Conservation (phyloP, 2,329 filamentous ascomycete genomes). For the Phialophora chinensis region DNA sequence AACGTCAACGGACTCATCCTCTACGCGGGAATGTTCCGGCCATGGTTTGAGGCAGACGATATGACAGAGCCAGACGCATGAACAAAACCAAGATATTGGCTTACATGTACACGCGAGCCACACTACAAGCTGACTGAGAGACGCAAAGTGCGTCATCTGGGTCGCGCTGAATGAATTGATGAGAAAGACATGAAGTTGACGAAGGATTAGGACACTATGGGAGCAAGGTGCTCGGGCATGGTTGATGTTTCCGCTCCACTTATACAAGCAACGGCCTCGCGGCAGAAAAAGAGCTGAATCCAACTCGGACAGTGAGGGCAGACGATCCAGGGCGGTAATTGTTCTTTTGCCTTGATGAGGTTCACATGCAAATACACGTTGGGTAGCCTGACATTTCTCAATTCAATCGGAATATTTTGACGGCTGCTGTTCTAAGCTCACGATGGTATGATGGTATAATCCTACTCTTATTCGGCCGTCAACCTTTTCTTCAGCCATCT, state of each 20-base stretch:
- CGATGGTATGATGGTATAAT: neutral
- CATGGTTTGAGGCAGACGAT: slow-evolving; percentile 17
- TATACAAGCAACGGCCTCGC: slow-evolving; percentile 5
- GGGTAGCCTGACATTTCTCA: slow-evolving; percentile 4
- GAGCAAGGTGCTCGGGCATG: neutral
- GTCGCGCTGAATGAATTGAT: neutral
- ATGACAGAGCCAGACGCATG: neutral
- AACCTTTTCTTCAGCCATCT: neutral
- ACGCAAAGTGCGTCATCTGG: neutral
- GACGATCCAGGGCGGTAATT: neutral
- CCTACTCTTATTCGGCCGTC: neutral
- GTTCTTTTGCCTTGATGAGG: neutral
- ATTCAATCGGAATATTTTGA: neutral
- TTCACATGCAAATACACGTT: neutral
- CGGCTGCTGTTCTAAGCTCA: neutral
- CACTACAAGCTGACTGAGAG: neutral
- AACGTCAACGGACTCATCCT: slow-evolving; percentile 32
- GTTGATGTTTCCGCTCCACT: neutral
- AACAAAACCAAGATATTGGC: neutral
- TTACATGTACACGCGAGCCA: neutral
- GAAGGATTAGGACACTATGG: neutral
- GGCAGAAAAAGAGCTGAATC: slow-evolving; percentile 1
- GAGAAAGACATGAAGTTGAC: slow-evolving; percentile 3
- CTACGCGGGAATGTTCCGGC: slow-evolving; percentile 29
- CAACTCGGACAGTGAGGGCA: neutral